Conservation (phyloP, 495 filamentous ascomycete genomes). For the Aspergillus cavernicola region DNA sequence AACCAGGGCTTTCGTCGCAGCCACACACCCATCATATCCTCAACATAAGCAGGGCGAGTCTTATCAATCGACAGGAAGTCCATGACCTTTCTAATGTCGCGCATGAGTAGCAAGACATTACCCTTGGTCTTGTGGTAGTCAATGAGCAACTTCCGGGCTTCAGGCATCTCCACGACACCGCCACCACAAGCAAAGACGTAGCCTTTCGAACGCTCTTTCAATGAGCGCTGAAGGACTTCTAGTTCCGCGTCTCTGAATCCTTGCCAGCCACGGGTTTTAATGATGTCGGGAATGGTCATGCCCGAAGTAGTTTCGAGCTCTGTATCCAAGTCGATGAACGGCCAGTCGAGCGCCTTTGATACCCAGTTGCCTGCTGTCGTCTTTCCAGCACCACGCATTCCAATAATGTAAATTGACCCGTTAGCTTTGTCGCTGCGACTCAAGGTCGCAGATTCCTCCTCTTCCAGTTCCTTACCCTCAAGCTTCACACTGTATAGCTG, state of each 20-base stretch:
- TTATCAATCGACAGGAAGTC: constrained; percentile 87
- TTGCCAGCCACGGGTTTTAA: constrained; percentile 77
- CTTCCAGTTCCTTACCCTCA: constrained; percentile 64
- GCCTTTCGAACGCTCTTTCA: constrained; percentile 69
- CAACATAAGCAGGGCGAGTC: constrained; percentile 86
- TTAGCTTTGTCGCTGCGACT: constrained; percentile 31
- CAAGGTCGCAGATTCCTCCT: constrained; percentile 28
- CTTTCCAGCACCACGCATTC: constrained; percentile 97
- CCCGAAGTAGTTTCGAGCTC: constrained; percentile 72
- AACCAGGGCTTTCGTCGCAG: constrained; percentile 88
- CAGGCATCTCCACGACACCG: constrained; percentile 84
- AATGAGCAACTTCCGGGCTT: constrained; percentile 70
- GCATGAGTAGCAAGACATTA: constrained; percentile 83
- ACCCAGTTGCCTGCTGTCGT: constrained; percentile 89
- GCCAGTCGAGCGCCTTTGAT: constrained; percentile 65
- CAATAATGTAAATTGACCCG: constrained; percentile 84
- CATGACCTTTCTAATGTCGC: constrained; percentile 85
- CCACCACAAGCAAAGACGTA: constrained; percentile 92
- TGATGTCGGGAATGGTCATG: constrained; percentile 80
- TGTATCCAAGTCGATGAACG: constrained; percentile 81
- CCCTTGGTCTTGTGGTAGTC: constrained; percentile 76
- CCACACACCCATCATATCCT: constrained; percentile 92
- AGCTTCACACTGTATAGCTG: constrained; percentile 70
- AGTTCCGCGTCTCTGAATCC: constrained; percentile 82
- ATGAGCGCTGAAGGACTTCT: constrained; percentile 62